Evolutionary conservation across 2,329 filamentous ascomycete genomes (phyloP), one percentile per base, ranked within the genome.

Genomic region (Cordyceps farinosa): DNA sequence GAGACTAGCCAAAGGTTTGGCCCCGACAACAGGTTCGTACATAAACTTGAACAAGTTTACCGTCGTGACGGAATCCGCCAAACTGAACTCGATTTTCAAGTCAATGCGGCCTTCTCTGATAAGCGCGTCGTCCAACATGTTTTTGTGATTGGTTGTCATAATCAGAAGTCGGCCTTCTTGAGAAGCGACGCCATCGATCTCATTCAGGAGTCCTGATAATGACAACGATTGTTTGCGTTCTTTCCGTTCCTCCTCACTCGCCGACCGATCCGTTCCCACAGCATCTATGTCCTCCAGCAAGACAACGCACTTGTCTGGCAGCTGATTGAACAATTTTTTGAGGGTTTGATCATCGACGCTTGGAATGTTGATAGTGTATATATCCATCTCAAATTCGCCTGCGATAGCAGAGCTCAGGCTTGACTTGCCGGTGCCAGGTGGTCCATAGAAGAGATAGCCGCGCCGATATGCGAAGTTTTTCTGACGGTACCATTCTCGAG

Each of bases 101-200:
- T 90, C 86, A 0, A 90, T 83, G 2, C 86, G 76, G 0, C 87
- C 87, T 0, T 87, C 86, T 0, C 87, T 78, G 32, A 88, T 80
- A 2, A 90, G 77, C 0, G 86, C 86, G 2, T 79, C 73, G 64
- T 90, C 86, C 0, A 90, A 79, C 63, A 84, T 82, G 64, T 88
- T 83, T 0, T 82, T 79, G 63, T 85, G 82, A 67, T 90, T 90
- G 0, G 87, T 89, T 0, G 87, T 90, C 88, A 90, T 90, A 66
- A 90, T 84, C 1, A 90, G 77, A 1, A 90, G 83, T 9, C 86
- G 80, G 1, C 87, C 88, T 74, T 90, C 87, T 64, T 85, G 84
- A 0, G 84, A 84, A 1, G 86, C 86, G 0, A 90, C 87, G 2
- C 87, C 87, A 65, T 89, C 88, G 65, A 90, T 85, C 32, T 86